Evolutionary conservation across 2,329 filamentous ascomycete species (phyloP), one percentile per base, ranked within the genome.

Genomic region (Xenosphaeropsis pyriputrescens): DNA sequence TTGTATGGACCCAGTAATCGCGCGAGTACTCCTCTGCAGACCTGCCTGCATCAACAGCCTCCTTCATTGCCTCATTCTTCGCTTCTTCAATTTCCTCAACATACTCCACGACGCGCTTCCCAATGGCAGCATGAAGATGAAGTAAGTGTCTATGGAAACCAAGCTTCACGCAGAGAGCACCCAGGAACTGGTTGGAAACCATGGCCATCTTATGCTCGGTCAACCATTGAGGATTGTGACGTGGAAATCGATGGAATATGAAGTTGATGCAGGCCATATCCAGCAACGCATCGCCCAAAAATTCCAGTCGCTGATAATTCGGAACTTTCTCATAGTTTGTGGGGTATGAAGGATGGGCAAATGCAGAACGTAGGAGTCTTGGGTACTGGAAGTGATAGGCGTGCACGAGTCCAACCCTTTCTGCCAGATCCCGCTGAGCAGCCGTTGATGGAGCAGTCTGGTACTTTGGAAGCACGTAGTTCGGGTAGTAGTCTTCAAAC

Each of bases 141-240:
- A 75, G 70, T 13, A 96, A 60, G 52, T 89, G 78, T 35, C 65
- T 72, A 52, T 95, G 77, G 39, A 96, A 79, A 1, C 72, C 79
- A 1, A 96, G 69, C 35, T 74, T 70, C 3, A 93, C 84, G 41
- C 81, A 81, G 3, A 96, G 64, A 14, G 78, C 84, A 1, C 83
- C 85, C 1, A 95, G 68, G 52, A 96, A 98, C 43, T 88, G 86
- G 61, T 98, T 98, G 38, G 85, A 91, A 0, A 91, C 88, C 84
- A 98, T 95, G n/a, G 88, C 85, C 78, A 93, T 95, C 61, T 96
- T 96, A 67, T 96, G 89, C 58, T 96, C 91, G 0, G 91, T 96
- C 41, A 98, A 67, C 89, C 89, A 96, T 55, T 96, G 88, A 0
- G 91, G 89, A 50, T 94, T 86, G 41, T 80, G 83, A 37, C 73